Evolutionary conservation across 768 basidiomycete genomes (phyloP), one percentile per base, ranked within the genome.

Genomic region (Auricularia auricula-judae): DNA sequence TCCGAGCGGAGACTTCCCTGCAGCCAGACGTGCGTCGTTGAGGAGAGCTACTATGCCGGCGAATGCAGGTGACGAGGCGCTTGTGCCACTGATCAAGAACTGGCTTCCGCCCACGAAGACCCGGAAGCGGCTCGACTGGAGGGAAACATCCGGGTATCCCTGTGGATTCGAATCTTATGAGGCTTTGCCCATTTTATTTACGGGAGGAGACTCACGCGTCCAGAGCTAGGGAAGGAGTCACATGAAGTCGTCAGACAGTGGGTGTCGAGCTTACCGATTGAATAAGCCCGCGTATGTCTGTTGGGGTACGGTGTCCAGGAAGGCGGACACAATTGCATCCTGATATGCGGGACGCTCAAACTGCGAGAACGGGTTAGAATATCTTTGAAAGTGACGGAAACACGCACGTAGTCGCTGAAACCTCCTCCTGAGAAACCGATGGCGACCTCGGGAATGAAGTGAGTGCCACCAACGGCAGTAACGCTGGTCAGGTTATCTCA

Each of bases 391-490:
- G 16, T 54, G 21, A 65, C 53, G 51, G 43, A 12, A 64, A 36
- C 7, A 77, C 80, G 67, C 12, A 87, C 86, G 62, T 83, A 82
- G 66, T 86, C 78, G 71, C 86, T 88, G 75, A 89, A 91, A 2
- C 88, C 88, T 42, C 88, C 88, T 1, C 87, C 86, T 12, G 86
- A 88, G 76, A 88, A 86, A 67, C 62, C 71, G 0, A 80, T 81
- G 0, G 83, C 84, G 14, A 77, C 77, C 71, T 91, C 88, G 0
- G 86, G 87, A 61, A 43, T 62, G 36, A 87, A 74, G 47, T 74
- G 66, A 1, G 88, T 89, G 8, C 83, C 89, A 5, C 89, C 89
- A 2, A 91, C 88, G 2, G 85, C 66, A 3, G 89, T 91, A 21
- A 89, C 85, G 66, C 88, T 89, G 29, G 47, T 5, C 7, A 33